A percentile compares a stretch with the other conserved stretches of the same genome.
phyloP scores from a whole-genome alignment of 192 early-diverging fungal genomes.

The Mycoemilia scoparia region DNA sequence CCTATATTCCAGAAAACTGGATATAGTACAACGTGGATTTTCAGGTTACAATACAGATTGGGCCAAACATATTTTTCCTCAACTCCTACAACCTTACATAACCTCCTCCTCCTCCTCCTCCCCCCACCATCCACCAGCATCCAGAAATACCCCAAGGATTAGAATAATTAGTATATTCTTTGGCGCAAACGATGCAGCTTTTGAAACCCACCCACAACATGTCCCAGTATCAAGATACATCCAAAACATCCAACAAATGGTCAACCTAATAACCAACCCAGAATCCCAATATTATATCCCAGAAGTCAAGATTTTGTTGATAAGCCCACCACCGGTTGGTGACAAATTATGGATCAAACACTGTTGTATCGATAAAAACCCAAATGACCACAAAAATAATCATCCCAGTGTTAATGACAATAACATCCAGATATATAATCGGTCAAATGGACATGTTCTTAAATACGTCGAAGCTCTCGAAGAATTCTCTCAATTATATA shows the following conservation, averaged over 20 bases:
- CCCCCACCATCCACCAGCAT: no score
- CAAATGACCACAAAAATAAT: no score
- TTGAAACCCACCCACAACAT: conserved; percentile 29
- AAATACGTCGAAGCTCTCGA: no score
- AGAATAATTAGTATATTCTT: conserved; percentile 50
- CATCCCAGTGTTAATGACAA: no score
- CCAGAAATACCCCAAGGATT: no score
- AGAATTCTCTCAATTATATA: no score
- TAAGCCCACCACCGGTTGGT: conserved; percentile 56
- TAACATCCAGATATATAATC: no score
- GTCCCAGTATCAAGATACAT: conserved; percentile 41
- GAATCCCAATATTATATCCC: conserved; percentile 36
- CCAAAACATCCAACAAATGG: conserved; percentile 37
- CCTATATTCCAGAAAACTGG: conserved; percentile 45
- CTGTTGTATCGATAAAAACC: no score
- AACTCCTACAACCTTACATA: conserved; percentile 30
- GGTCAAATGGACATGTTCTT: no score
- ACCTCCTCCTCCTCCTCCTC: not conserved
- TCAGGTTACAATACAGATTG: conserved; percentile 58
- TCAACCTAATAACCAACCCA: conserved; percentile 32
- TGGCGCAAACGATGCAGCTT: conserved; percentile 64
- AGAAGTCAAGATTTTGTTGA: conserved; percentile 38
- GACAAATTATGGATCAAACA: no score
- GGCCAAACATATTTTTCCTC: conserved; percentile 31
- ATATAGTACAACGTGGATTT: conserved; percentile 65